Percentiles rank a stretch among this genome's conserved stretches.
Evolutionary conservation across 305 asterid species (phyloP).

Genomic region (Fraxinus albicans): DNA sequence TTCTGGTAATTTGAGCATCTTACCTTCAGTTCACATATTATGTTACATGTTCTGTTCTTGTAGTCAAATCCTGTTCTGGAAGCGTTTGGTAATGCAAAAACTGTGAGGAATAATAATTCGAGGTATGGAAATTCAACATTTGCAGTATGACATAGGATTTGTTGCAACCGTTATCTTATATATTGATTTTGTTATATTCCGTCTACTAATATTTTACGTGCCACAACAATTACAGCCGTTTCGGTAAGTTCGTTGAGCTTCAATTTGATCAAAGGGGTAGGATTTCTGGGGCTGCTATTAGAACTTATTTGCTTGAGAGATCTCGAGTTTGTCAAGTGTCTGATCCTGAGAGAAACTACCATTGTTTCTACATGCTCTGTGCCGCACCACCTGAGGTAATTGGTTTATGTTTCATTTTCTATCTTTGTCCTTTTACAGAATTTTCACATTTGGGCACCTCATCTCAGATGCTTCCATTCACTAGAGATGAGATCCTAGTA

Average conservation of each 20-base stretch:
- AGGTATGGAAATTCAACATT: constrained; percentile 41
- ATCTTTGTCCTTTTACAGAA: not conserved
- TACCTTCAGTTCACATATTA: not conserved
- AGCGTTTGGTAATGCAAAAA: constrained; percentile 75
- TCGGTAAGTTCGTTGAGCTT: constrained; percentile 88
- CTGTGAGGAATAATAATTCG: constrained; percentile 68
- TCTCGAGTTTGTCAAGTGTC: constrained; percentile 92
- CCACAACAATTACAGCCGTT: constrained; percentile 56
- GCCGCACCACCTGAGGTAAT: constrained; percentile 82
- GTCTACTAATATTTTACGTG: constrained; percentile 24
- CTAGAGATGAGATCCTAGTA: not conserved
- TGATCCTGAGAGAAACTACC: constrained; percentile 91
- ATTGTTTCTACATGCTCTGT: constrained; percentile 88
- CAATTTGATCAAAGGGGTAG: constrained; percentile 78
- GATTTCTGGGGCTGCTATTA: constrained; percentile 86
- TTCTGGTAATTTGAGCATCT: not conserved
- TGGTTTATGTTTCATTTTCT: not conserved
- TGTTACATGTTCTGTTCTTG: constrained; percentile 27
- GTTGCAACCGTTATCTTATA: constrained; percentile 14
- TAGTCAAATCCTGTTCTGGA: constrained; percentile 84
- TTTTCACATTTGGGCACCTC: not conserved
- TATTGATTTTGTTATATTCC: not conserved
- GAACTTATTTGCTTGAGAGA: constrained; percentile 86
- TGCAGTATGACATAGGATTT: not conserved
- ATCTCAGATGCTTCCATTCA: not conserved